phyloP scores from a whole-genome alignment of 2,329 filamentous ascomycete genomes.

The Sclerotinia nivalis region DNA sequence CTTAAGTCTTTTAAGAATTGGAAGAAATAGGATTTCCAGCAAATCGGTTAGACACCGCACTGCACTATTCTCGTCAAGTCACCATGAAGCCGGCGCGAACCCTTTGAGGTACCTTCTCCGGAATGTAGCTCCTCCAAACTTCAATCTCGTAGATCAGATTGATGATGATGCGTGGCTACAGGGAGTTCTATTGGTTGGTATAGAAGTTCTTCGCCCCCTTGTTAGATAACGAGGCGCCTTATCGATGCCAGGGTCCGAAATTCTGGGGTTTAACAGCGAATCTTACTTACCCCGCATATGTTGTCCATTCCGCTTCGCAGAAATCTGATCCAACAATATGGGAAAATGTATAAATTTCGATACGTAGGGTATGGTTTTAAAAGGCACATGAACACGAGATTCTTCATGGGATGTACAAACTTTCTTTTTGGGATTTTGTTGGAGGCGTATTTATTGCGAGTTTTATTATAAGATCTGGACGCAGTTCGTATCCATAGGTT shows the following conservation, averaged over 20 bases:
- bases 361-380: not conserved
- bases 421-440: not conserved
- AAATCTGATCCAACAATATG: not conserved
- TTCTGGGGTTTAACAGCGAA: not conserved
- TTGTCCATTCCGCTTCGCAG: not conserved
- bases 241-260: not conserved
- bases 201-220: not conserved
- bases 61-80: not conserved
- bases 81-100: not conserved
- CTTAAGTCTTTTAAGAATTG: not conserved
- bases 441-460: not conserved
- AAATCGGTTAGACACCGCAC: not conserved
- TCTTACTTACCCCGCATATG: not conserved
- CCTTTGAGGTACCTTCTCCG: not conserved
- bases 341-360: not conserved
- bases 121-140: not conserved
- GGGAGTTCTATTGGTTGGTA: slow-evolving; percentile 2
- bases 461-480: not conserved
- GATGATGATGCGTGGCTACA: not conserved
- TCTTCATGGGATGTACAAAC: not conserved
- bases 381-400: slow-evolving; percentile 18
- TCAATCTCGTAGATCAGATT: not conserved
- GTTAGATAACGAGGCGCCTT: not conserved
- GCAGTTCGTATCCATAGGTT: not conserved
- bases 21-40: too few species aligned